These are phyloP conservation scores for Sarcodon aspratus DNA, from an alignment of 768 basidiomycete species.

Conservation along the genomic window DNA sequence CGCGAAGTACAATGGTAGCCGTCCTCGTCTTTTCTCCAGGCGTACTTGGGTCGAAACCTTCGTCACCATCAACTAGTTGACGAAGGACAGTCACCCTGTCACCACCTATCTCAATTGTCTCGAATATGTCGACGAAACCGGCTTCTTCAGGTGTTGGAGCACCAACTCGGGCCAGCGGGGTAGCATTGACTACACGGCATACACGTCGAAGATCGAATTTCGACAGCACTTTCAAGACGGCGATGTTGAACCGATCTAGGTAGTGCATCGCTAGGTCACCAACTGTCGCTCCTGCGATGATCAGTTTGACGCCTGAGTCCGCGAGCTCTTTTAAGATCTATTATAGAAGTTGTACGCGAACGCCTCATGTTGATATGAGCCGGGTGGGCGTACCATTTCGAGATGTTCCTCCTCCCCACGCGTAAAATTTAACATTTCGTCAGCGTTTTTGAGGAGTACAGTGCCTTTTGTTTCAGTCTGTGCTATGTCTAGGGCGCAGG, in stretches of 20 bases:
- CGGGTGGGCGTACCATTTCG: conserved; percentile 50
- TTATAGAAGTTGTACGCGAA: conserved; percentile 1
- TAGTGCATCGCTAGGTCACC: conserved; percentile 97
- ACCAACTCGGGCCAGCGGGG: conserved; percentile 90
- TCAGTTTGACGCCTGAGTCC: conserved; percentile 86
- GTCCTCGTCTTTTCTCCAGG: conserved; percentile 70
- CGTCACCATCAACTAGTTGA: conserved; percentile 61
- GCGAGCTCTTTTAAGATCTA: conserved; percentile 97
- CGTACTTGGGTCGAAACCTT: conserved; percentile 40
- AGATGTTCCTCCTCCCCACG: conserved; percentile 93
- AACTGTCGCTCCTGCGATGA: conserved; percentile 87
- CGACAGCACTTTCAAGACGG: conserved; percentile 92
- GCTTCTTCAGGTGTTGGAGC: conserved; percentile 96
- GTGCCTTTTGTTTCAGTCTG: conserved; percentile 99
- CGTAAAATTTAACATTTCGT: conserved; percentile 97
- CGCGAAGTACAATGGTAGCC: conserved; percentile 90
- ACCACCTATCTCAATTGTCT: conserved; percentile 92
- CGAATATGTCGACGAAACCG: conserved; percentile 87
- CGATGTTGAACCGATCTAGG: conserved; percentile 87
- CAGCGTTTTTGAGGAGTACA: conserved; percentile 87
- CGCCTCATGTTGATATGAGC: background rate
- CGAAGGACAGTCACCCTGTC: conserved; percentile 96
- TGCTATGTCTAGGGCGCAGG: conserved; percentile 81
- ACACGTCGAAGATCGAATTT: conserved; percentile 95
- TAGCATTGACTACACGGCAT: conserved; percentile 92